phyloP scores from a whole-genome alignment of 805 yeast species.

The Kazachstania psychrophila region DNA sequence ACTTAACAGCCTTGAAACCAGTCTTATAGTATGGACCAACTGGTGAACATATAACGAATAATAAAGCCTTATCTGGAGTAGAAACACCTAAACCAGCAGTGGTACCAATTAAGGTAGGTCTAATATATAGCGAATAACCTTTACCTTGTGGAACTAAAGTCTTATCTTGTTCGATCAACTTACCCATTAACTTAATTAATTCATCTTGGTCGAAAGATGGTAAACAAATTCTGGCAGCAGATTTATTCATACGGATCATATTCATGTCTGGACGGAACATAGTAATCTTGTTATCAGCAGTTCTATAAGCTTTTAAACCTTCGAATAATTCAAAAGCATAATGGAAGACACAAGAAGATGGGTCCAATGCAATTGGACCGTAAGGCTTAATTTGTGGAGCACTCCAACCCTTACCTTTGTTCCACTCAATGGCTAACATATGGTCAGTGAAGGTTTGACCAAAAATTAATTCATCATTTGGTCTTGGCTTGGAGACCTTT shows the following conservation, averaged over 20 bases:
- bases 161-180: slow-evolving; percentile 63
- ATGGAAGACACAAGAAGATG: slow-evolving; percentile 83
- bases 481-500: slow-evolving; percentile 43
- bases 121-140: slow-evolving; percentile 84
- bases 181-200: slow-evolving; percentile 62
- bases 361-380: slow-evolving; percentile 66
- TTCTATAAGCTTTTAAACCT: slow-evolving; percentile 86
- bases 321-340: slow-evolving; percentile 92
- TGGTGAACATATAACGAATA: slow-evolving; percentile 85
- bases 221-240: slow-evolving; percentile 82
- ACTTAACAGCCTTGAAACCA: slow-evolving; percentile 90
- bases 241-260: slow-evolving; percentile 80
- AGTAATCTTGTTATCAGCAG: slow-evolving; percentile 52
- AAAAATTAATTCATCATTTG: slow-evolving; percentile 55
- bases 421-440: slow-evolving; percentile 83
- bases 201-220: slow-evolving; percentile 78
- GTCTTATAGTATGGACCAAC: slow-evolving; percentile 94
- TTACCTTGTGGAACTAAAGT: slow-evolving; percentile 69
- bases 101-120: slow-evolving; percentile 95
- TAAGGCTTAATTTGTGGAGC: slow-evolving; percentile 82
- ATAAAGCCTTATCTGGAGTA: slow-evolving; percentile 67
- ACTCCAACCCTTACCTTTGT: slow-evolving; percentile 67
- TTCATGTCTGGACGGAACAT: slow-evolving; percentile 86
- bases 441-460: slow-evolving; percentile 76
- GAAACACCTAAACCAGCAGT: slow-evolving; percentile 79